These are phyloP conservation scores for Maudiozyma turicensis DNA, from an alignment of 805 yeast species.

Conservation along the genomic window DNA sequence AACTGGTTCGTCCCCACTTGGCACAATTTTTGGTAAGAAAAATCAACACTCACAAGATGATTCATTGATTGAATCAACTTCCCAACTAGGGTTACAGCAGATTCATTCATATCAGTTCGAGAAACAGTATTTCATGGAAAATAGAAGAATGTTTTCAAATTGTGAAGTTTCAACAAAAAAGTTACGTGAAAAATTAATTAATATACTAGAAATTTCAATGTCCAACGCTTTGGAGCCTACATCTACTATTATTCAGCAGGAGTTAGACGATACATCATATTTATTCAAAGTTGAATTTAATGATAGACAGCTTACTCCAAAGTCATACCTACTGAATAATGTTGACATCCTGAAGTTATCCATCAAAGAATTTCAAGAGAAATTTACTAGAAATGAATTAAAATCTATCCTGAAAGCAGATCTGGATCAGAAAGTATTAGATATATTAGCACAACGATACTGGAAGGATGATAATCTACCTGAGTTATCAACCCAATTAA, in stretches of 20 bases:
- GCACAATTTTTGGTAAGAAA: slow-evolving; percentile 11
- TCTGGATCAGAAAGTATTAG: slow-evolving; percentile 81
- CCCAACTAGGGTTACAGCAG: slow-evolving; percentile 11
- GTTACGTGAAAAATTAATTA: slow-evolving; percentile 72
- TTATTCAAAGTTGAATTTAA: slow-evolving; percentile 94
- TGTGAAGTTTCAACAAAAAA: slow-evolving; percentile 68
- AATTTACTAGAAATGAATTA: slow-evolving; percentile 75
- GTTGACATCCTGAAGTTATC: slow-evolving; percentile 78
- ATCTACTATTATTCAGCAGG: slow-evolving; percentile 73
- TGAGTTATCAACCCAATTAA: slow-evolving; percentile 40
- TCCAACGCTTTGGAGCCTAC: slow-evolving; percentile 82
- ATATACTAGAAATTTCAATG: slow-evolving; percentile 85
- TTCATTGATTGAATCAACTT: not conserved
- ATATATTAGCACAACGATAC: slow-evolving; percentile 78
- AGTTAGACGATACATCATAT: slow-evolving; percentile 86
- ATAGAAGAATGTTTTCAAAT: slow-evolving; percentile 48
- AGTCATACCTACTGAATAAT: slow-evolving; percentile 85
- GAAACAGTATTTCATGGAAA: slow-evolving; percentile 49
- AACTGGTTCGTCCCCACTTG: not conserved
- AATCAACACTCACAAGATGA: not conserved
- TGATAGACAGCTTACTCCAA: slow-evolving; percentile 88
- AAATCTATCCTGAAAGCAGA: slow-evolving; percentile 69
- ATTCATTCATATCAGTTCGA: slow-evolving; percentile 55
- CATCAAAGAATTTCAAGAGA: slow-evolving; percentile 76
- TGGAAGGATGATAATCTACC: slow-evolving; percentile 60